A percentile compares a stretch with the other conserved stretches of the same genome.
Evolutionary conservation across 2,329 filamentous ascomycete genomes (phyloP).

Genomic region (Hypomyces perniciosus): DNA sequence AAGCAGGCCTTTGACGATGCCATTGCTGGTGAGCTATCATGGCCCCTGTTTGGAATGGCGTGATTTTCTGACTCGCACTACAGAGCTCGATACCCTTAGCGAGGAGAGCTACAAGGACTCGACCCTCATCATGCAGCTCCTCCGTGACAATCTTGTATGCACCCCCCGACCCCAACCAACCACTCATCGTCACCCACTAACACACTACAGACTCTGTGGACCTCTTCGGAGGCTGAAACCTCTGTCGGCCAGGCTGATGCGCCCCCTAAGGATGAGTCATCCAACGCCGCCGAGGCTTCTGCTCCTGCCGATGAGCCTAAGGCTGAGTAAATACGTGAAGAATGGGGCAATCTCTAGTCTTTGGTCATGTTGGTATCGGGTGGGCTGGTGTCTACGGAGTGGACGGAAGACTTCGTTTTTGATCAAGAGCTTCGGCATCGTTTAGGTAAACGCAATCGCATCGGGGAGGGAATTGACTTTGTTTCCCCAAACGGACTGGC

Average conservation of each 20-base stretch:
- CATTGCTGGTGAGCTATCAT: slow-evolving; percentile 60
- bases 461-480: slow-evolving; percentile 29
- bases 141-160: slow-evolving; percentile 89
- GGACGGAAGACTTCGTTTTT: slow-evolving; percentile 53
- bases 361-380: slow-evolving; percentile 35
- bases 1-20: slow-evolving; percentile 99
- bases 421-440: slow-evolving; percentile 42
- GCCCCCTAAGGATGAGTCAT: slow-evolving; percentile 36
- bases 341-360: slow-evolving; percentile 23
- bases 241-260: slow-evolving; percentile 49
- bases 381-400: slow-evolving; percentile 60
- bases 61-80: background rate
- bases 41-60: background rate
- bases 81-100: slow-evolving; percentile 91
- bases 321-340: slow-evolving; percentile 48
- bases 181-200: slow-evolving; percentile 22
- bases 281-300: slow-evolving; percentile 52
- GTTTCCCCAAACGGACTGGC: slow-evolving; percentile 32
- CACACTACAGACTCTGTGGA: slow-evolving; percentile 81
- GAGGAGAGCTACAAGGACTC: slow-evolving; percentile 99
- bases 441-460: slow-evolving; percentile 41
- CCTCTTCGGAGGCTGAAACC: slow-evolving; percentile 93
- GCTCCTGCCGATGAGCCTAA: slow-evolving; percentile 61
- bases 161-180: background rate
- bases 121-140: slow-evolving; percentile 96